These are phyloP conservation scores for Sugiyamaella chiloensis DNA, from an alignment of 805 yeast genomes.

Conservation along the genomic window DNA sequence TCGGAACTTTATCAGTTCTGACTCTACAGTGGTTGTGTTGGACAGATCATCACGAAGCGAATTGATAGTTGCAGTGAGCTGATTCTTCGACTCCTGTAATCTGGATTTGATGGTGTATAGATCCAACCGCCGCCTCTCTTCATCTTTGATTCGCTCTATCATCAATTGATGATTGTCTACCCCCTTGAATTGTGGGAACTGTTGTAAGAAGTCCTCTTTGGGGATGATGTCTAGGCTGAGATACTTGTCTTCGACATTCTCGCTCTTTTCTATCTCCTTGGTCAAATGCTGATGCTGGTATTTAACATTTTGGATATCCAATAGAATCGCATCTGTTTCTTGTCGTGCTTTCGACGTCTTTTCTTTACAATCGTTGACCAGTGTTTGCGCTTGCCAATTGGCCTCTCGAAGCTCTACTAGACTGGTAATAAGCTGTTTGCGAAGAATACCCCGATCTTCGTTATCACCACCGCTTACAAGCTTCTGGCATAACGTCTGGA, in stretches of 20 bases:
- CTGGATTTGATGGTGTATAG: slow-evolving; percentile 22
- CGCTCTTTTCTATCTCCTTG: slow-evolving; percentile 23
- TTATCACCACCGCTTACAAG: neutral
- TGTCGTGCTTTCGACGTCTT: slow-evolving; percentile 18
- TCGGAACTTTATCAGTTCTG: slow-evolving; percentile 11
- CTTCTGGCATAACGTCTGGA: neutral
- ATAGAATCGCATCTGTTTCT: slow-evolving; percentile 21
- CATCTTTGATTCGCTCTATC: slow-evolving; percentile 27
- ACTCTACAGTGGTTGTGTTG: slow-evolving; percentile 13
- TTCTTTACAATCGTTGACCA: slow-evolving; percentile 20
- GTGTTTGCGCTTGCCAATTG: slow-evolving; percentile 22
- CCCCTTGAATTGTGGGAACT: slow-evolving; percentile 20
- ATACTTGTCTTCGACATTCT: slow-evolving; percentile 19
- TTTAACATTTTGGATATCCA: slow-evolving; percentile 26
- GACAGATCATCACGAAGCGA: slow-evolving; percentile 21
- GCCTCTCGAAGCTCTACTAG: slow-evolving; percentile 19
- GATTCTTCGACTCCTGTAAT: slow-evolving; percentile 18
- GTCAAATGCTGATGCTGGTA: slow-evolving; percentile 28
- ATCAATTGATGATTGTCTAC: slow-evolving; percentile 19
- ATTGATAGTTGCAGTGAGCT: slow-evolving; percentile 15
- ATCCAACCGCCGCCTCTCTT: slow-evolving; percentile 24
- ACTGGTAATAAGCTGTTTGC: slow-evolving; percentile 14
- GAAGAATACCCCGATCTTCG: neutral
- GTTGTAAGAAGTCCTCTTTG: slow-evolving; percentile 21
- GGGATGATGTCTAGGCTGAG: slow-evolving; percentile 23